phyloP scores from a whole-genome alignment of 257 asterid species.

The Vinca minor region DNA sequence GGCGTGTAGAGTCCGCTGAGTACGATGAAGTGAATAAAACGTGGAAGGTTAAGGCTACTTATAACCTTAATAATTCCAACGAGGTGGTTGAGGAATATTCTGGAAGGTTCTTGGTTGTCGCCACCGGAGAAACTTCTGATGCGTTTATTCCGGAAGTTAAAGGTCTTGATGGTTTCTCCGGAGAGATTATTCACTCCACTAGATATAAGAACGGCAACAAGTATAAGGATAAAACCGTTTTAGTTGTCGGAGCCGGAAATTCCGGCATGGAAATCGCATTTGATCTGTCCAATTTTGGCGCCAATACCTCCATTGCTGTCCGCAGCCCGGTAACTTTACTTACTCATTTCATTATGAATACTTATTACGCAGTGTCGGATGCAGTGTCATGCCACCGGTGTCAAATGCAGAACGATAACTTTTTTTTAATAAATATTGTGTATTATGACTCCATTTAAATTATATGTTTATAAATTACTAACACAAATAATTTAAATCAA shows the following conservation, averaged over 20 bases:
- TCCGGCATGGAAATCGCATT: conserved; percentile 83
- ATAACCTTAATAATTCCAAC: conserved; percentile 19
- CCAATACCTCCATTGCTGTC: conserved; percentile 51
- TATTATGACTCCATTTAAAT: too few species aligned
- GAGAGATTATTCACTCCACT: conserved; percentile 62
- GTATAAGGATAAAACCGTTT: conserved; percentile 29
- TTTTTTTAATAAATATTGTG: too few species aligned
- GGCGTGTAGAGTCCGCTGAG: conserved; percentile 41
- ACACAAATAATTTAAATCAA: too few species aligned
- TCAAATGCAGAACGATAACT: too few species aligned
- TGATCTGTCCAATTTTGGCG: conserved; percentile 59
- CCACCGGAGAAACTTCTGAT: conserved; percentile 60
- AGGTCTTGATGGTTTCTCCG: conserved; percentile 43
- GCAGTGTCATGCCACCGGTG: too few species aligned
- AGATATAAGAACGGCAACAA: conserved; percentile 38
- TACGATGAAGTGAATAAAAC: conserved; percentile 21
- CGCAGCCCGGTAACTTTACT: conserved; percentile 53
- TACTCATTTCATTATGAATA: neutral
- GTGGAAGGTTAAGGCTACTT: conserved; percentile 48
- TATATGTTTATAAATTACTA: too few species aligned
- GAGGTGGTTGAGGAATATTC: conserved; percentile 35
- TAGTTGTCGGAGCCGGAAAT: conserved; percentile 86
- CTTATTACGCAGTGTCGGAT: too few species aligned
- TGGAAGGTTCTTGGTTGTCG: conserved; percentile 58
- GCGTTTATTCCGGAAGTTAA: conserved; percentile 39